Evolutionary conservation across 2,329 filamentous ascomycete species (phyloP).

Genomic region (Penicillium sp.): DNA sequence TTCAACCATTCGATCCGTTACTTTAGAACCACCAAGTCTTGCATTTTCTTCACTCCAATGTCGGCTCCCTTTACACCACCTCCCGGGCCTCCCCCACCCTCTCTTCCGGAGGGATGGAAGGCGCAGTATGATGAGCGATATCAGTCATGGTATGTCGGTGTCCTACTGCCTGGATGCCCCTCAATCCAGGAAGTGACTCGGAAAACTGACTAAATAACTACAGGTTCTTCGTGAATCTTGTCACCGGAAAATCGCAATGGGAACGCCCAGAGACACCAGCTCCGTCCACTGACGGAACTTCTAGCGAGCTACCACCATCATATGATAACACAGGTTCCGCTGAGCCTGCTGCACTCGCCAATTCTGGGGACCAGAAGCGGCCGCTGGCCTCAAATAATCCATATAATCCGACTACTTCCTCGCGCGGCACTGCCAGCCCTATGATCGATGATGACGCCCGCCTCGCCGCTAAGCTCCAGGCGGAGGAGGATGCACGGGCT

Average conservation of each 20-base stretch:
- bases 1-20: background rate
- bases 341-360: constrained; percentile 38
- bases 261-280: constrained; percentile 68
- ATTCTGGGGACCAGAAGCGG: constrained; percentile 45
- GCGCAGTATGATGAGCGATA: constrained; percentile 85
- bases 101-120: constrained; percentile 77
- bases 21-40: background rate
- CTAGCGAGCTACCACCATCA: constrained; percentile 46
- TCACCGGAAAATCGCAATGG: constrained; percentile 90
- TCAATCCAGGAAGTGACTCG: background rate
- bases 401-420: constrained; percentile 49
- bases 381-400: constrained; percentile 68
- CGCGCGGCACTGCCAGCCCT: constrained; percentile 7
- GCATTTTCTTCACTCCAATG: constrained; percentile 20
- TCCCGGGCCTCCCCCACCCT: constrained; percentile 56
- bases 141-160: constrained; percentile 66
- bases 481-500: constrained; percentile 73
- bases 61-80: constrained; percentile 41
- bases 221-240: constrained; percentile 88
- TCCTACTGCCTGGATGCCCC: background rate
- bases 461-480: constrained; percentile 75
- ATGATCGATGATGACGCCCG: constrained; percentile 66
- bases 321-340: constrained; percentile 61
- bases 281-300: constrained; percentile 32
- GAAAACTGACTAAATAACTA: background rate